Evolutionary conservation across 495 filamentous ascomycete species (phyloP).

Genomic region (Glarea lozoyensis): DNA sequence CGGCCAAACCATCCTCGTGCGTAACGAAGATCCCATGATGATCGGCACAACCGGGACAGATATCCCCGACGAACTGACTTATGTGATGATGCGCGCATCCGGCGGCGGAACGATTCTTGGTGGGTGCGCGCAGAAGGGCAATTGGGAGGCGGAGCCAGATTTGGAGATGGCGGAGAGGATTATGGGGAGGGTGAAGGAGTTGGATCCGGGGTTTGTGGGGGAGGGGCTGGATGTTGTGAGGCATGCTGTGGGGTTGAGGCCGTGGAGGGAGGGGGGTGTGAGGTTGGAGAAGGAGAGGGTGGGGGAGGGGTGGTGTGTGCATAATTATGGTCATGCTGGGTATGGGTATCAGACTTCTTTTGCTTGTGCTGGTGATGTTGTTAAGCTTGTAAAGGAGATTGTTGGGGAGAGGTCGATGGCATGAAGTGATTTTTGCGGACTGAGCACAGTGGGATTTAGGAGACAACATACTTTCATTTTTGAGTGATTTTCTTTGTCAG

Average conservation of each 20-base stretch:
- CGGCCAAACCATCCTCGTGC: conserved; percentile 81
- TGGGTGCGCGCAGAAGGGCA: conserved; percentile 76
- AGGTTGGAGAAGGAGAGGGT: conserved; percentile 77
- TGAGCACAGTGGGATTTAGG: no score
- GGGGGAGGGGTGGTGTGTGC: conserved; percentile 63
- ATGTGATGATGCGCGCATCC: conserved; percentile 81
- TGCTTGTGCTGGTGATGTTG: conserved; percentile 65
- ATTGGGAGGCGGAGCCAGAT: conserved; percentile 80
- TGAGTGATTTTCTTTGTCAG: no score
- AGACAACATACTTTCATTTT: no score
- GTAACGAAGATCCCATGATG: conserved; percentile 73
- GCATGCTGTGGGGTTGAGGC: conserved; percentile 85
- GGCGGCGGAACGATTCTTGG: conserved; percentile 74
- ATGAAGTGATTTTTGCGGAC: no score
- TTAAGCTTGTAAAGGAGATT: conserved; percentile 60
- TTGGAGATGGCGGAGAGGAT: conserved; percentile 74
- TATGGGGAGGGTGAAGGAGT: conserved; percentile 72
- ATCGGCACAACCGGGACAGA: conserved; percentile 65
- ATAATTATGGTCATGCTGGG: conserved; percentile 94
- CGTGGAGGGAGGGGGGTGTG: conserved; percentile 62
- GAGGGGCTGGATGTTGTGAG: conserved; percentile 75
- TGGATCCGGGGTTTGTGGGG: conserved; percentile 64
- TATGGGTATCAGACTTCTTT: conserved; percentile 87
- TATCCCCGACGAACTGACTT: conserved; percentile 65
- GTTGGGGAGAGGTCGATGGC: conserved; percentile 28